phyloP scores from a whole-genome alignment of 139 green algal genomes.

The Limnomonas spitsbergensis region DNA sequence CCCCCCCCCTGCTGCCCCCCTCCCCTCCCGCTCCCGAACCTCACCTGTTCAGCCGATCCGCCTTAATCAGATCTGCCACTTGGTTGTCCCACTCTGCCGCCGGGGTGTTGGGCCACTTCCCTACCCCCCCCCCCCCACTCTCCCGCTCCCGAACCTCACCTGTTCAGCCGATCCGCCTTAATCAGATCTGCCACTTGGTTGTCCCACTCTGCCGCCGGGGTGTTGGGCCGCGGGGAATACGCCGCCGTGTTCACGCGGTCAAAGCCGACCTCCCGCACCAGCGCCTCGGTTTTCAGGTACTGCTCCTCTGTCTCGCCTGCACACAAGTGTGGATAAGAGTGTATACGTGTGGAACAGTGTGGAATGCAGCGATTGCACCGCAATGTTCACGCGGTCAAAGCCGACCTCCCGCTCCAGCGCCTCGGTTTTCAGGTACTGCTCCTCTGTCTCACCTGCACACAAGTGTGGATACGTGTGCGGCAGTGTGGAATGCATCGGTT shows the following conservation, averaged over 20 bases:
- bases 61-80: conserved; percentile 92
- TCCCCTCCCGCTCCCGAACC: too few species aligned
- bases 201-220: conserved; percentile 79
- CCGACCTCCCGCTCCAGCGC: conserved; percentile 77
- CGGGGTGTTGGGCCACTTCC: conserved; percentile 91
- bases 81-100: conserved; percentile 82
- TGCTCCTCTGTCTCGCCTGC: conserved; percentile 91
- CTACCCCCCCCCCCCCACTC: too few species aligned
- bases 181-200: conserved; percentile 91
- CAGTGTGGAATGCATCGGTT: conserved; percentile 84
- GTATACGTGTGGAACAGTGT: too few species aligned
- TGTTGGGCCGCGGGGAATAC: conserved; percentile 86
- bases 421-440: conserved; percentile 88
- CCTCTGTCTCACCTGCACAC: conserved; percentile 80
- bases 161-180: conserved; percentile 90
- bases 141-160: too few species aligned
- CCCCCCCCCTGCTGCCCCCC: too few species aligned
- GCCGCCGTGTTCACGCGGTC: conserved; percentile 95
- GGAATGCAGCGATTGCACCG: conserved; percentile 79
- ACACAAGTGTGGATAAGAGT: not conserved
- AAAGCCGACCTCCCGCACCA: conserved; percentile 88
- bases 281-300: conserved; percentile 76
- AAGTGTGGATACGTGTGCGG: too few species aligned
- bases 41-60: conserved; percentile 81
- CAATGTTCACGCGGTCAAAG: conserved; percentile 97